Evolutionary conservation across 1,284 basidiomycete species (phyloP).

Genomic region (Trichosporon ovoides): DNA sequence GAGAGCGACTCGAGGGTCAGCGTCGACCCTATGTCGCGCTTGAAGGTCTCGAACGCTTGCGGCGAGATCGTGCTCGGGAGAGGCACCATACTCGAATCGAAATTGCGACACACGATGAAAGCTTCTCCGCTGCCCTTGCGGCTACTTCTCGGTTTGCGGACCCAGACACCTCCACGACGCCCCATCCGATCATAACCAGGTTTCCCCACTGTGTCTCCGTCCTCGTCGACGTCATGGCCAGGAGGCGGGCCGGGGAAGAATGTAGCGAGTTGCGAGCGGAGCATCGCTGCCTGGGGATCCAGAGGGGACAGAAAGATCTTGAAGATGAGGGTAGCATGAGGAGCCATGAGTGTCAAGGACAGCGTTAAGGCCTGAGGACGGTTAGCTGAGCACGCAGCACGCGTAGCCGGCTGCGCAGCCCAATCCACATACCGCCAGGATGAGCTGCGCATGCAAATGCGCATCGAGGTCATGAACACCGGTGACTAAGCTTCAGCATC

Average conservation of each 20-base stretch:
- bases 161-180: conserved; percentile 47
- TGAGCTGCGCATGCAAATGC: conserved; percentile 56
- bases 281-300: conserved; percentile 48
- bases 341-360: conserved; percentile 53
- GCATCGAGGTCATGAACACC: conserved; percentile 58
- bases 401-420: neutral
- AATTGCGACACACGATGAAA: conserved; percentile 55
- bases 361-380: conserved; percentile 52
- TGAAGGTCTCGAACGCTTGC: conserved; percentile 26
- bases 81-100: conserved; percentile 43
- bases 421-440: conserved; percentile 50
- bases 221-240: conserved; percentile 10
- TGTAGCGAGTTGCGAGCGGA: conserved; percentile 50
- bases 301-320: conserved; percentile 55
- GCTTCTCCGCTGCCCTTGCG: conserved; percentile 53
- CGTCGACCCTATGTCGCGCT: conserved; percentile 31
- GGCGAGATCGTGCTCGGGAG: conserved; percentile 31
- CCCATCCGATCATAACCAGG: conserved; percentile 35
- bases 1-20: conserved; percentile 42
- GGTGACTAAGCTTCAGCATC: conserved; percentile 48
- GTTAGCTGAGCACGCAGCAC: neutral
- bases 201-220: conserved; percentile 10
- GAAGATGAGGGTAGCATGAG: conserved; percentile 54
- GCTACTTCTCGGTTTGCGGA: conserved; percentile 49
- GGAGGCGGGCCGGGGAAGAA: conserved; percentile 49